Evolutionary conservation across 2,329 filamentous ascomycete genomes (phyloP), one percentile per base, ranked within the genome.

Genomic region (Paracoccidioides lutzii): DNA sequence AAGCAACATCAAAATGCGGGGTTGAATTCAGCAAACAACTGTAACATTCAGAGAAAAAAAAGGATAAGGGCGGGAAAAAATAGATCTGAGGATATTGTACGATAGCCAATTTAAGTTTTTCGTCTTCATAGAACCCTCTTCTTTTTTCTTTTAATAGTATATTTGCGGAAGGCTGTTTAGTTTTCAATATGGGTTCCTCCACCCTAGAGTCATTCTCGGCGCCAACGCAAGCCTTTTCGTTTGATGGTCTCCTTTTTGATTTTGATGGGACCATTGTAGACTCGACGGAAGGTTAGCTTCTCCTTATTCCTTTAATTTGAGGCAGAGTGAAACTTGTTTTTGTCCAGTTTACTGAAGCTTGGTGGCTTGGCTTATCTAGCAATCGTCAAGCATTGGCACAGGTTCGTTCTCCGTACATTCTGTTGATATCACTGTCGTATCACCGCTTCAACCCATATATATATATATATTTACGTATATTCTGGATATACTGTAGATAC

Each of bases 341-440:
- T 5, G 12, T n/a, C 35, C 42, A 22, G 22, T 30, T 22, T 42
- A 32, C 49, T 52, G 28, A 52, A 40, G 15, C 35, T 40, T 4
- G 4, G 4, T 41, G 8, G 37, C 5, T 38, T 41, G 37, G 12
- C 15, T 14, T 73, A 41, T 70, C 69, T 59, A 73, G 81, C 82
- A n/a, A 81, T 85, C 49, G 73, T 82, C 59, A 82, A 83, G 66
- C 76, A 83, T 68, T 85, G 82, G 82, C 75, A 80, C 61, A 74
- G 74, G 78, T 81, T 67, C 65, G 75, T 71, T 22, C 45, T 22
- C 22, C 22, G 22, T 22, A 54, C 9, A 44, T n/a, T n/a, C 52
- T 40, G 7, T 33, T 32, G 15, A 40, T 14, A 53, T 14, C 14
- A 2, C n/a, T 5, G n/a, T 28, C 40, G 6, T 3, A 53, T n/a